A percentile compares a stretch with the other conserved stretches of the same genome.
These are phyloP conservation scores for Adansonia rubrostipa DNA, from an alignment of 441 rosid genomes.

Conservation along the genomic window DNA sequence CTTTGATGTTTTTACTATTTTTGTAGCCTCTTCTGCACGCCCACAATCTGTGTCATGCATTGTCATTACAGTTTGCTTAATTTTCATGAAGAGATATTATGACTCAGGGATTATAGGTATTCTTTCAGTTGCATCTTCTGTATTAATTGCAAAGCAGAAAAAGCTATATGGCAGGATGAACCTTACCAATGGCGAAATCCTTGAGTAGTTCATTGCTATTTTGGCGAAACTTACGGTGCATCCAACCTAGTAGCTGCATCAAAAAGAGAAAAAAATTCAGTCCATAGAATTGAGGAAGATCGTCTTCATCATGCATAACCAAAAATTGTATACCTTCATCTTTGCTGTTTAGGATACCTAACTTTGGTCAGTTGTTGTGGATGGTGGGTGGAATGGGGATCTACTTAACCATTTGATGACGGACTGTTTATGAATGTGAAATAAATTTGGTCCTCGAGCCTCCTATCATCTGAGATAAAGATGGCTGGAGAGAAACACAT, in stretches of 20 bases:
- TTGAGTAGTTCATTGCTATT: conserved; percentile 58
- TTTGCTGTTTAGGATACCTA: conserved; percentile 28
- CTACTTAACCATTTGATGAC: conserved; percentile 28
- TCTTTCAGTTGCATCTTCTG: not conserved
- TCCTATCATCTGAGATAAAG: conserved; percentile 37
- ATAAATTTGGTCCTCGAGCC: conserved; percentile 30
- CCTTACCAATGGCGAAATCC: conserved; percentile 68
- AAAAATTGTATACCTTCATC: conserved; percentile 55
- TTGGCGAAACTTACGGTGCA: conserved; percentile 81
- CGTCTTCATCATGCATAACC: not conserved
- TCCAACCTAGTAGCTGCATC: conserved; percentile 82
- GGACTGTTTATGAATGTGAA: conserved; percentile 36
- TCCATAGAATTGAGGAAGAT: conserved; percentile 9
- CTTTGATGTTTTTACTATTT: not conserved
- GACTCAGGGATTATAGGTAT: not conserved
- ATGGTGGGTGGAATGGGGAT: conserved; percentile 22
- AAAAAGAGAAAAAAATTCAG: conserved; percentile 19
- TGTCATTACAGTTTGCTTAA: not conserved
- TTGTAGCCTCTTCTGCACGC: not conserved
- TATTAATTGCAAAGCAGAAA: conserved; percentile 6
- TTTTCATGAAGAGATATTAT: not conserved
- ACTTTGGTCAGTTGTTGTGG: conserved; percentile 29
- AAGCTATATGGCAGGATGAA: conserved; percentile 7
- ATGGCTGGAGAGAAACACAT: conserved; percentile 56
- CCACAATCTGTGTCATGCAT: not conserved